phyloP scores from a whole-genome alignment of 1,284 basidiomycete species.

The Meripilus lineatus region DNA sequence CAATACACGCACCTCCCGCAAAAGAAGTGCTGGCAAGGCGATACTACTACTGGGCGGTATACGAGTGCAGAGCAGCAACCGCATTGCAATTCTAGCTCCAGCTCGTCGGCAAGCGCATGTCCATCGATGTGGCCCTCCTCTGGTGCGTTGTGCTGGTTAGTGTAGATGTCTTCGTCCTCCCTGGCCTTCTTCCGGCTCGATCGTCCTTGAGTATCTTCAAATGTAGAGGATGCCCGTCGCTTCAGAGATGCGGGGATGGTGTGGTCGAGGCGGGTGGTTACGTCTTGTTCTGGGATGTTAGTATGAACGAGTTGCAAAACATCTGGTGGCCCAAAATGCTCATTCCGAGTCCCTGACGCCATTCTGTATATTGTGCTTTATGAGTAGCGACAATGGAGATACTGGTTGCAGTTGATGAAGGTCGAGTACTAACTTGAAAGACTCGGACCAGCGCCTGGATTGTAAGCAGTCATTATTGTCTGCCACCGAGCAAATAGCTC shows the following conservation, averaged over 20 bases:
- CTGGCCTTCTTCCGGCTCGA: slow-evolving; percentile 55
- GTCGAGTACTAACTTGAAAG: too few relatives aligned
- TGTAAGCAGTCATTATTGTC: too few relatives aligned
- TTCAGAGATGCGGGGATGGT: slow-evolving; percentile 36
- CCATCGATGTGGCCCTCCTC: slow-evolving; percentile 19
- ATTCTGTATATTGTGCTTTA: too few relatives aligned
- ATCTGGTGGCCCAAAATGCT: too few relatives aligned
- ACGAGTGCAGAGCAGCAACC: slow-evolving; percentile 78
- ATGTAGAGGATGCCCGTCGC: slow-evolving; percentile 56
- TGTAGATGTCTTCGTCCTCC: slow-evolving; percentile 34
- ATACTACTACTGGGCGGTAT: slow-evolving; percentile 70
- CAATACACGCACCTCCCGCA: slow-evolving; percentile 64
- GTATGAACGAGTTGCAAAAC: too few relatives aligned
- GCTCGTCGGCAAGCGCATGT: slow-evolving; percentile 46
- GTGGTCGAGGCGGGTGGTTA: too few relatives aligned
- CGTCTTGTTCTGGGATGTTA: too few relatives aligned
- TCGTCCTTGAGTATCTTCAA: slow-evolving; percentile 44
- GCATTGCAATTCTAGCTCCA: slow-evolving; percentile 71
- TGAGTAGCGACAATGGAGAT: too few relatives aligned
- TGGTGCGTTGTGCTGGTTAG: slow-evolving; percentile 6
- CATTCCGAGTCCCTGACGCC: too few relatives aligned
- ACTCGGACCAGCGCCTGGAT: too few relatives aligned
- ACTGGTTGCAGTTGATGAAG: too few relatives aligned
- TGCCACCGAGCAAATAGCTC: too few relatives aligned
- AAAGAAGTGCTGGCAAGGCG: slow-evolving; percentile 80